phyloP scores from a whole-genome alignment of 2,329 filamentous ascomycete genomes.

The Keithomyces neogunnii region DNA sequence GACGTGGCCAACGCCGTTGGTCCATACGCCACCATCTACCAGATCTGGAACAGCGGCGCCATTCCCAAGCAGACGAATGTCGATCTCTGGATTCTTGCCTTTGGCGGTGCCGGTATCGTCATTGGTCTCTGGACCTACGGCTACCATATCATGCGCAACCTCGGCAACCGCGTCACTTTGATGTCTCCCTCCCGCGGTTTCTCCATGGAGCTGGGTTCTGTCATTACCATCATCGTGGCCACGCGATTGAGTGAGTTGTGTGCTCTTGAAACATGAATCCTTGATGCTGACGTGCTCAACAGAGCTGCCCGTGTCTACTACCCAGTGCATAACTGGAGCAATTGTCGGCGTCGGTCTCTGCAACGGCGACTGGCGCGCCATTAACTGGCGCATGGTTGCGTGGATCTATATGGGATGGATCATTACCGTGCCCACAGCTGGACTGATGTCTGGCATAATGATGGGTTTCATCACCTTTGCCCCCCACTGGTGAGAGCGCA shows the following conservation, averaged over 20 bases:
- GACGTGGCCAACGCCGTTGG: conserved; percentile 57
- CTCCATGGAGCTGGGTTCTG: conserved; percentile 52
- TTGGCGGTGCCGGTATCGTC: conserved; percentile 42
- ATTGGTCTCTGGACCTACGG: conserved; percentile 52
- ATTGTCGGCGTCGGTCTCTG: conserved; percentile 56
- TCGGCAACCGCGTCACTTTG: conserved; percentile 55
- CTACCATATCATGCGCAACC: conserved; percentile 56
- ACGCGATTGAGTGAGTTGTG: conserved; percentile 42
- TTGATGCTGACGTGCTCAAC: conserved; percentile 7
- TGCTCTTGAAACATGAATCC: neutral
- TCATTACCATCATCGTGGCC: conserved; percentile 55
- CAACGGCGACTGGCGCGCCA: conserved; percentile 47
- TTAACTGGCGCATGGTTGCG: conserved; percentile 55
- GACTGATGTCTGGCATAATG: conserved; percentile 48
- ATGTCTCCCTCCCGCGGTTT: conserved; percentile 52
- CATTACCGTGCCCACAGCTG: conserved; percentile 49
- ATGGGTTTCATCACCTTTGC: conserved; percentile 57
- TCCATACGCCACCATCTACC: conserved; percentile 54
- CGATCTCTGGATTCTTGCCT: conserved; percentile 51
- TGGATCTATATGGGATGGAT: conserved; percentile 55
- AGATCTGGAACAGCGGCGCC: conserved; percentile 45
- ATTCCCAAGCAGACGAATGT: conserved; percentile 39
- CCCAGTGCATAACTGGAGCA: conserved; percentile 55
- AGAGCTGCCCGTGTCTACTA: conserved; percentile 55
- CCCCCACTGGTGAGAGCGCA: conserved; percentile 34